Base-by-base conservation (phyloP, 2,329 filamentous ascomycete species). In the Xylariaceae sp. region DNA sequence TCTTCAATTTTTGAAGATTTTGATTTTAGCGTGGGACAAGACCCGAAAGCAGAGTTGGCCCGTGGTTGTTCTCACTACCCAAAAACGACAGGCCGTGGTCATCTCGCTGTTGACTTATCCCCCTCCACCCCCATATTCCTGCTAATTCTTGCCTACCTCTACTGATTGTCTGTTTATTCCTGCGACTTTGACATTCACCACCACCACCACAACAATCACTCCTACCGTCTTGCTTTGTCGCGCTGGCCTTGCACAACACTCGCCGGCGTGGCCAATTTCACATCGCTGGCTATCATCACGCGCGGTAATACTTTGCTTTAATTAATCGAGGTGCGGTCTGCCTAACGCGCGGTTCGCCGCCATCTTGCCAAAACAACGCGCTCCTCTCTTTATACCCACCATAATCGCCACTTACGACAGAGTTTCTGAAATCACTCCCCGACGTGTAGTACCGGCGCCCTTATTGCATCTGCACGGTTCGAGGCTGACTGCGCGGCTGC, bases 331-430 rank as follows among this genome's bases (percentile, higher is more conserved):
- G 55, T 59, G 60, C 60, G 59, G 51, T 56, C 55, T 58, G 58
- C 51, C 53, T 51, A 51, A 58, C 64, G 63, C 64, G 64, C 59
- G 61, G 60, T 61, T 60, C 55, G 53, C 49, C 57, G 52, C 41
- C 32, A 19, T 45, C 34, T 57, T 58, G 60, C 61, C 63, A 62
- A 65, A 64, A 66, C 56, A 59, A 60, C 58, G 64, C 65, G 60
- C 60, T 62, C 61, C 57, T 59, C 62, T 67, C 64, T 65, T 67
- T 67, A 66, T 54, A 52, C 53, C 57, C 57, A 51, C 59, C 51
- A 45, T 50, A 47, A 54, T 54, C 58, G 53, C 46, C 53, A 53
- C 50, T 58, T 31, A 50, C 52, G 3, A 30, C 53, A 43, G 53
- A 52, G 19, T 2, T 47, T 47, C 45, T 31, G 35, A 19, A 12